These are phyloP conservation scores for Solanum gandarillasii DNA, from an alignment of 257 asterid genomes.

Conservation along the genomic window DNA sequence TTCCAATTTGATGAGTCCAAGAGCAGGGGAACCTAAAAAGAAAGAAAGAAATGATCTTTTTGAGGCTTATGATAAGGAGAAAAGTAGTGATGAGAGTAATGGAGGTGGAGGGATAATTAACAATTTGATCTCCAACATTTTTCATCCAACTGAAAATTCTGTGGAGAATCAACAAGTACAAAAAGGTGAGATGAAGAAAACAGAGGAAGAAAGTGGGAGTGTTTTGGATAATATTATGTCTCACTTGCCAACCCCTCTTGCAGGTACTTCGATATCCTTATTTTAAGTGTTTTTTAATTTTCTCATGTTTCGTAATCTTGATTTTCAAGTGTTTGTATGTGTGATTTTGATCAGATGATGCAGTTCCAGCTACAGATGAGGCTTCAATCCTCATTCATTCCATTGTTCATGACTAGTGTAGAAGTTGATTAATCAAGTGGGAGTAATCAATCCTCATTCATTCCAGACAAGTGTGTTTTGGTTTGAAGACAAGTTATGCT, in stretches of 20 bases:
- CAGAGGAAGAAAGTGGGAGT: not conserved
- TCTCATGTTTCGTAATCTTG: not conserved
- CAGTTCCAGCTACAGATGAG: constrained; percentile 50
- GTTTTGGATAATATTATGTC: constrained; percentile 28
- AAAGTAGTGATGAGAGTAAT: not conserved
- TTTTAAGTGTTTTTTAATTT: too few species aligned
- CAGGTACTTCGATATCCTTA: constrained; percentile 9
- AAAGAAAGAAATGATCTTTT: not conserved
- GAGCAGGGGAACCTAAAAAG: not conserved
- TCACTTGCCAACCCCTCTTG: constrained; percentile 34
- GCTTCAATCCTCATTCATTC: constrained; percentile 72
- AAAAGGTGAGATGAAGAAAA: not conserved
- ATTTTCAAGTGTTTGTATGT: not conserved
- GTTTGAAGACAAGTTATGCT: not conserved
- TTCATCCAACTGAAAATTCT: constrained; percentile 6
- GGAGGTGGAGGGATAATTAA: constrained; percentile 27
- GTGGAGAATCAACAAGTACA: not conserved
- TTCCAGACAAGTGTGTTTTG: not conserved
- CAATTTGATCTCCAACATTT: constrained; percentile 28
- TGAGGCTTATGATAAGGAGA: not conserved
- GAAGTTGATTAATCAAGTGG: not conserved
- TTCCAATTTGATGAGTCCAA: constrained; percentile 21
- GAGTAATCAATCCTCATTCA: too few species aligned
- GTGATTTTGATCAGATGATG: constrained; percentile 25
- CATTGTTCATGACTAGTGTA: constrained; percentile 43